phyloP scores from a whole-genome alignment of 2,329 filamentous ascomycete species.

The Monosporascus sp. region DNA sequence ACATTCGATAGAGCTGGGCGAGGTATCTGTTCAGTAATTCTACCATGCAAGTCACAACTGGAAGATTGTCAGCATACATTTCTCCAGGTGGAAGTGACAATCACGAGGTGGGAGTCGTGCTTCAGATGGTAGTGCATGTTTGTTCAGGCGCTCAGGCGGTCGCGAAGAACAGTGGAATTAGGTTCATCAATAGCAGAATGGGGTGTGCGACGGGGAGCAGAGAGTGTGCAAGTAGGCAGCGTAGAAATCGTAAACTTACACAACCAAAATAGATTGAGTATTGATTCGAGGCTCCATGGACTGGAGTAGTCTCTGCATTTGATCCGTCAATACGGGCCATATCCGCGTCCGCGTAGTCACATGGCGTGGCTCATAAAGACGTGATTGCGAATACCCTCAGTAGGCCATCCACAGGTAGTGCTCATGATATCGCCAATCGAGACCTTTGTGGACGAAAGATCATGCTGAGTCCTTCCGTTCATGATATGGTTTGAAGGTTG shows the following conservation, averaged over 20 bases:
- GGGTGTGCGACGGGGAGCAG: slow-evolving; percentile 3
- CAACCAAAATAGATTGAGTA: too few species aligned
- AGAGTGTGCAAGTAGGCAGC: background rate
- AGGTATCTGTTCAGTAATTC: background rate
- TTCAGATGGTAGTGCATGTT: slow-evolving; percentile 79
- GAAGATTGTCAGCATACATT: background rate
- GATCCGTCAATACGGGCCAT: too few species aligned
- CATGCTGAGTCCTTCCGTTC: too few species aligned
- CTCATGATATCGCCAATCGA: background rate
- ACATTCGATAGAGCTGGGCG: slow-evolving; percentile 4
- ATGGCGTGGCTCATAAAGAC: too few species aligned
- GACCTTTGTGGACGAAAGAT: background rate
- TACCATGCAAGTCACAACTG: background rate
- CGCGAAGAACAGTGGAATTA: slow-evolving; percentile 54
- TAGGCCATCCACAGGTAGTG: too few species aligned
- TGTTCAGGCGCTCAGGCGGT: slow-evolving; percentile 56
- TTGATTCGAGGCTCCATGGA: too few species aligned
- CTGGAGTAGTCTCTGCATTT: too few species aligned
- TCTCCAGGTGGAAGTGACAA: slow-evolving; percentile 4
- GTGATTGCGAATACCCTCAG: too few species aligned
- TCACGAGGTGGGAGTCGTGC: slow-evolving; percentile 20
- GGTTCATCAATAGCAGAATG: slow-evolving; percentile 46
- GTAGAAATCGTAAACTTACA: slow-evolving; percentile 3
- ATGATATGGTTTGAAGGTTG: background rate
- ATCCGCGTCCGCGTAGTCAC: too few species aligned